A percentile compares a stretch with the other conserved stretches of the same genome.
Conservation (phyloP, 139 green algal species). For the Closterium sp. region DNA sequence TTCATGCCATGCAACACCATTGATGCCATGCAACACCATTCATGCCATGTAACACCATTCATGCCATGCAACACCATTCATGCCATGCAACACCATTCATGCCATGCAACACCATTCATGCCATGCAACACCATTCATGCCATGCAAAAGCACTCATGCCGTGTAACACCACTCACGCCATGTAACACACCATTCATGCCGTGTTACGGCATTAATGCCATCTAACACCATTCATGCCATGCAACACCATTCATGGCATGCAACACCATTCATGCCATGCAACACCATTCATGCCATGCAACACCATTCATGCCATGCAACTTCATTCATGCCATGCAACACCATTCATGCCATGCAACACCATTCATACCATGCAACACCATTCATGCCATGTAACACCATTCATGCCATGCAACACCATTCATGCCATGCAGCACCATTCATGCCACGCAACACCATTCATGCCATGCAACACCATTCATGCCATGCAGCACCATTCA, state of each 20-base stretch:
- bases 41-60: background rate
- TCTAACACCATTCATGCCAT: too few relatives aligned
- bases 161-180: too few relatives aligned
- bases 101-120: background rate
- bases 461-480: background rate
- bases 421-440: too few relatives aligned
- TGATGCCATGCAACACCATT: too few relatives aligned
- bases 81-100: background rate
- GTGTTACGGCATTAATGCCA: too few relatives aligned
- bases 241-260: too few relatives aligned
- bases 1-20: background rate
- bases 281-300: background rate
- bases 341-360: background rate
- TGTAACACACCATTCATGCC: background rate
- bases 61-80: background rate
- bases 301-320: too few relatives aligned
- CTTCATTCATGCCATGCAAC: background rate
- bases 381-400: background rate
- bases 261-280: background rate
- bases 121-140: background rate
- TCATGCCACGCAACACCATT: background rate
- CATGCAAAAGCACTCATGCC: too few relatives aligned
- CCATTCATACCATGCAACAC: too few relatives aligned
- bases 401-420: background rate
- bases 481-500: background rate